Conservation (phyloP, 371 early-diverging fungal species). For the Nematocida ausubeli region DNA sequence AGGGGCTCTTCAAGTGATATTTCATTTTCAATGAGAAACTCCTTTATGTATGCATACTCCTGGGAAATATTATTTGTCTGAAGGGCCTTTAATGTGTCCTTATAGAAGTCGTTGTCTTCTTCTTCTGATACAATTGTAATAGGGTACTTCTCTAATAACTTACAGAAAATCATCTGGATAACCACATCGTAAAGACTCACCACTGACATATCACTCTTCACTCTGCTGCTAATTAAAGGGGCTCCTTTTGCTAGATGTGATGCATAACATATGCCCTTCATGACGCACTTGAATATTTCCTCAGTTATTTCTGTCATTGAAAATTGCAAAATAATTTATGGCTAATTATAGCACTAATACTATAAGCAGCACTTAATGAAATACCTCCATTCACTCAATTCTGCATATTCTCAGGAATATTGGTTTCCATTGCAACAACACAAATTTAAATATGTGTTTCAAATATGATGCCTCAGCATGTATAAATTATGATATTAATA, state of each 20-base stretch:
- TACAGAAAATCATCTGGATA: conserved; percentile 34
- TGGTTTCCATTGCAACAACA: too few species aligned
- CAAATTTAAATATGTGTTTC: too few species aligned
- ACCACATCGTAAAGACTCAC: conserved; percentile 32
- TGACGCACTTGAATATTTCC: background rate
- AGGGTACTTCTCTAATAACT: background rate
- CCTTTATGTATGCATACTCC: background rate
- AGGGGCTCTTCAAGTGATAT: background rate
- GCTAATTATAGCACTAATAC: too few species aligned
- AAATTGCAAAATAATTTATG: background rate
- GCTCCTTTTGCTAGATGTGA: conserved; percentile 13
- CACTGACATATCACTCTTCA: background rate
- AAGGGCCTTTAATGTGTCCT: background rate
- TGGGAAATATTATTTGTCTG: background rate
- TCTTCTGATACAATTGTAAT: conserved; percentile 39
- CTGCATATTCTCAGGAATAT: too few species aligned
- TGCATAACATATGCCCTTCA: conserved; percentile 6
- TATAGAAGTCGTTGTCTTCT: conserved; percentile 19
- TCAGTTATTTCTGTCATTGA: background rate
- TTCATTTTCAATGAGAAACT: background rate
- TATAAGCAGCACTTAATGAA: too few species aligned
- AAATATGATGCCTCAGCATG: too few species aligned
- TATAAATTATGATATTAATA: too few species aligned
- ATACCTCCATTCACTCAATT: too few species aligned
- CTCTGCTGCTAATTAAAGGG: background rate